These are phyloP conservation scores for Pythium oligandrum DNA, from an alignment of 352 stramenopile genomes.

Conservation along the genomic window DNA sequence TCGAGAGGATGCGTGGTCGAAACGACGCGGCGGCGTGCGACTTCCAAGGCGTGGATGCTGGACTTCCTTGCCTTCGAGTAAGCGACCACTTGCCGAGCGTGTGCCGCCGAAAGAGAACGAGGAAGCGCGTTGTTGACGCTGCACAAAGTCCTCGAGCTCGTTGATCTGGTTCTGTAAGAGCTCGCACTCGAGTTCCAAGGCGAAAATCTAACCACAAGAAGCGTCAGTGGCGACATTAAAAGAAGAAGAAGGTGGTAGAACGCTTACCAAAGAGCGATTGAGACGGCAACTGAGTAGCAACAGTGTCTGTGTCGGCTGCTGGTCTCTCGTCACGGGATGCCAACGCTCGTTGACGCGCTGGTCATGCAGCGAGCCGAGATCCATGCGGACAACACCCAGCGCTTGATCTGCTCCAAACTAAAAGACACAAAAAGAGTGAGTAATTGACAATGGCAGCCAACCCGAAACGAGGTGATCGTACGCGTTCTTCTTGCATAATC, in stretches of 20 bases:
- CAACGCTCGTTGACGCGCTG: constrained; percentile 42
- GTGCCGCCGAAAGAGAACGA: neutral
- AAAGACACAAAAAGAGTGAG: neutral
- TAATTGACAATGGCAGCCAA: neutral
- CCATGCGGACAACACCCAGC: constrained; percentile 31
- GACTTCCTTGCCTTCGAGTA: neutral
- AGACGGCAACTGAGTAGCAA: constrained; percentile 41
- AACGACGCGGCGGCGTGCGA: too few relatives aligned
- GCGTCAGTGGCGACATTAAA: neutral
- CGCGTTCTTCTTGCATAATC: constrained; percentile 56
- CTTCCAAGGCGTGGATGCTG: neutral
- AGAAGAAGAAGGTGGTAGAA: neutral
- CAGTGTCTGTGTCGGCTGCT: constrained; percentile 26
- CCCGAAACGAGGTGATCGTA: neutral
- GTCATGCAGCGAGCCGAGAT: constrained; percentile 41
- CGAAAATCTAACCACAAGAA: constrained; percentile 29
- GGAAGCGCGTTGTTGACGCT: constrained; percentile 22
- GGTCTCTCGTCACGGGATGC: constrained; percentile 39
- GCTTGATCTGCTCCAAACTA: constrained; percentile 39
- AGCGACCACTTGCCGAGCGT: neutral
- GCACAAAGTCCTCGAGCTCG: constrained; percentile 51
- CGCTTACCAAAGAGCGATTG: constrained; percentile 37
- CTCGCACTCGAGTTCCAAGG: constrained; percentile 44
- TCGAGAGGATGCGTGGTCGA: neutral
- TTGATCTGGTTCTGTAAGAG: constrained; percentile 57